Conservation (phyloP, 208 protist genomes). For the Trypanosoma rangeli region DNA sequence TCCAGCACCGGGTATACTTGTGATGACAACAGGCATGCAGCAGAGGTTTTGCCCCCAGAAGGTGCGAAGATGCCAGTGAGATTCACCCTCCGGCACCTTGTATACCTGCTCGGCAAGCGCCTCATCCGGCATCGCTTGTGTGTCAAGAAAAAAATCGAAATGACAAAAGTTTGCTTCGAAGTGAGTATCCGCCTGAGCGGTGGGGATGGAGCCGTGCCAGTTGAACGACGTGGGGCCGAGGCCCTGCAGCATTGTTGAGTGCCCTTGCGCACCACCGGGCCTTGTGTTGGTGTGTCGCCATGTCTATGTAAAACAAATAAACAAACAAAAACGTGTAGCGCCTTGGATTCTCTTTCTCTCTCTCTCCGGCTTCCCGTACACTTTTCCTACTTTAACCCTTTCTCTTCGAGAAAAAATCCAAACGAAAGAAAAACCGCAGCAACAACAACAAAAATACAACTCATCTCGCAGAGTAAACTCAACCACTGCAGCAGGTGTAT, state of each 20-base stretch:
- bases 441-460: neutral
- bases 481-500: neutral
- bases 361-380: neutral
- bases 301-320: too few species aligned
- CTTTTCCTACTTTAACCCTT: neutral
- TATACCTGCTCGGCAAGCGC: constrained; percentile 70
- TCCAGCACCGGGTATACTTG: constrained; percentile 64
- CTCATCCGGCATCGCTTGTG: constrained; percentile 64
- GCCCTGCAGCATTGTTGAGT: constrained; percentile 36
- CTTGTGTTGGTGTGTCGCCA: constrained; percentile 20
- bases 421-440: too few species aligned
- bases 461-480: neutral
- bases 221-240: constrained; percentile 70
- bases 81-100: constrained; percentile 68
- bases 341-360: neutral
- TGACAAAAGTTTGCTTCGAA: constrained; percentile 89
- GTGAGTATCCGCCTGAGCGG: constrained; percentile 55
- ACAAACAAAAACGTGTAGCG: neutral
- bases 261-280: constrained; percentile 42
- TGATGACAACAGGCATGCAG: constrained; percentile 75
- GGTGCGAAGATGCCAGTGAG: constrained; percentile 69
- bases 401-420: constrained; percentile 5
- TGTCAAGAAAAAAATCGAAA: constrained; percentile 85
- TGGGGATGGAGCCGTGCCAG: constrained; percentile 80
- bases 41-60: constrained; percentile 68